Evolutionary conservation across 495 filamentous ascomycete species (phyloP), one percentile per base, ranked within the genome.

Genomic region (Penicillium argentinense): DNA sequence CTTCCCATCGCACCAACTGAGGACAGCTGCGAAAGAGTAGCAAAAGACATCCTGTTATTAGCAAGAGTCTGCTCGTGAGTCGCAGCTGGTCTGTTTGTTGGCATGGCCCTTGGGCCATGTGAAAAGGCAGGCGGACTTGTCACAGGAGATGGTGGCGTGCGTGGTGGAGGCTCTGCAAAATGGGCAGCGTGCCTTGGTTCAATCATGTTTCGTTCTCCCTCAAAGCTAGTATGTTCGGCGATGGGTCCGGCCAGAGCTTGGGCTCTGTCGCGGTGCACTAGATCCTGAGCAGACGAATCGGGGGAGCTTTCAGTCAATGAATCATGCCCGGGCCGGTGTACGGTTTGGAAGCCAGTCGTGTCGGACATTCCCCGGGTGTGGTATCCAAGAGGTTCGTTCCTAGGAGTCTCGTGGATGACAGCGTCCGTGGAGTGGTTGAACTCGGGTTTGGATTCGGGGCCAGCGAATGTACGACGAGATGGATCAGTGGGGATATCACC

Each of bases 1-100:
- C 64, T 21, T 18, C 16, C 64, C 39, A 79, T 56, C 14, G 73
- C 78, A 12, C 79, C 80, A 28, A 85, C 85, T 29, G 81, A 84
- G 23, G 79, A 78, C 39, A 97, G 60, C 57, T 95, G 88, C 2
- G 82, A 75, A 7, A 97, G 74, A 12, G 91, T 97, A 4, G 81
- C 84, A 45, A 80, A 73, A 17, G 91, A 95, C 66, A 97, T 81
- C 9, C 88, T 81, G 51, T 83, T 89, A 44, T 86, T 91, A 42
- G 85, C 86, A 45, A 81, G 79, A 38, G 86, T 82, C 63, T 89
- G 73, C 51, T 91, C 86, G n/a, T 84, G 76, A 22, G 86, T 81
- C 33, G 84, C 77, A 49, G 84, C 79, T 4, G 89, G 88, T 46
- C 83, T 77, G 23, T 76, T 82, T 9, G 70, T 65, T 5, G 91